Evolutionary conservation across 495 filamentous ascomycete species (phyloP), one percentile per base, ranked within the genome.

Genomic region (Hypoxylon fragiforme): DNA sequence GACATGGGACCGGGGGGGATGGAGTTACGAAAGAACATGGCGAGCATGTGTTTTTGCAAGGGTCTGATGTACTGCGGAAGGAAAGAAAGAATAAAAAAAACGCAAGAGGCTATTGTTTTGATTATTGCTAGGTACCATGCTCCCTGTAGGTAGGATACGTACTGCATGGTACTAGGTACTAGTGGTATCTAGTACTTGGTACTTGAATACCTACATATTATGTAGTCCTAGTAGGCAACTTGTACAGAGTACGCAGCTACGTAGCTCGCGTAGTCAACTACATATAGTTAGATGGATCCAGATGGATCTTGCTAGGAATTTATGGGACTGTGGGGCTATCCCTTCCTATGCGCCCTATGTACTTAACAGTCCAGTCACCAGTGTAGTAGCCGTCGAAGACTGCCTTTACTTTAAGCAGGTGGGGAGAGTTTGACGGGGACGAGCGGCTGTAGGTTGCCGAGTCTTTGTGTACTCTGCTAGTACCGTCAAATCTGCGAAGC

Each of bases 11-110:
- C 4, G 4, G 24, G 24, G 44, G 44, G 38, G 46, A 47, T 36
- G 20, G 45, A 46, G 57, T 56, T 62, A 62, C 58, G 52, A 56
- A 38, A 52, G 58, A 56, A 52, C 58, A 62, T 62, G 58, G 58
- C 58, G 44, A 62, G 47, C 58, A 62, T 50, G 52, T 62, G 52
- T n/a, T 47, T 50, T 42, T 57, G 58, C 47, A 54, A 40, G 50
- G 47, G 47, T 21, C 44, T n/a, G n/a, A n/a, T n/a, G n/a, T n/a
- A n/a, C n/a, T n/a, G n/a, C n/a, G n/a, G n/a, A n/a, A n/a, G n/a
- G 22, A 40, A 53, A 43, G 39, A 39, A 44, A 53, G 44, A 35
- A 9, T 9, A 4, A 4, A 28, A 28, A 28, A 28, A 28, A 9
- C 24, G 4, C 24, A 28, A 28, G n/a, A n/a, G n/a, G n/a, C n/a